A percentile compares a stretch with the other conserved stretches of the same genome.
These are phyloP conservation scores for Larix sibirica DNA, from an alignment of 83 land plant species.

Conservation along the genomic window DNA sequence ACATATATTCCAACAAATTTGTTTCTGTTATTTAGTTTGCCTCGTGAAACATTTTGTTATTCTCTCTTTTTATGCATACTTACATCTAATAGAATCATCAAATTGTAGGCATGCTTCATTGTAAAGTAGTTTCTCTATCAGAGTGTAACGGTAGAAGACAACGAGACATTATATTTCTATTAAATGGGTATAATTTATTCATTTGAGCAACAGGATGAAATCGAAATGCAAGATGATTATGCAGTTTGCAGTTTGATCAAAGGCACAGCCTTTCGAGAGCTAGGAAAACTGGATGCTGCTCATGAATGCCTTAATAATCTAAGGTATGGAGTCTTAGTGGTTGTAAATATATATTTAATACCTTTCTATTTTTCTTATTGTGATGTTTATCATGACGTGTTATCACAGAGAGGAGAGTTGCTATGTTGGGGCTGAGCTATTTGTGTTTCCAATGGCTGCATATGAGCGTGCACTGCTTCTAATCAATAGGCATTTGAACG, in stretches of 20 bases:
- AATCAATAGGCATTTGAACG: conserved; percentile 20
- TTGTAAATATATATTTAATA: not conserved
- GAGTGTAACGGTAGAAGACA: conserved; percentile 5
- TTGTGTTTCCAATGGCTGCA: conserved; percentile 45
- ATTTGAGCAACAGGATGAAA: conserved; percentile 18
- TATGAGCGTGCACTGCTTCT: conserved; percentile 44
- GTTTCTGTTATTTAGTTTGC: too few relatives aligned
- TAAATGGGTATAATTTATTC: not conserved
- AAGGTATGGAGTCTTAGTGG: conserved; percentile 12
- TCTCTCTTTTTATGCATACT: too few relatives aligned
- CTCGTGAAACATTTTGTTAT: too few relatives aligned
- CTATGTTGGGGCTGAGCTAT: conserved; percentile 37
- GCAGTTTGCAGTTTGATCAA: conserved; percentile 36
- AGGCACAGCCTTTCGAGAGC: conserved; percentile 44
- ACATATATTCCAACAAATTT: too few relatives aligned
- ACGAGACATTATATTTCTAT: not conserved
- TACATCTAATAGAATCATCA: too few relatives aligned
- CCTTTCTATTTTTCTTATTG: not conserved
- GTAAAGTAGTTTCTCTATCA: not conserved
- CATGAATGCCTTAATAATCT: conserved; percentile 21
- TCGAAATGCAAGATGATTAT: conserved; percentile 28
- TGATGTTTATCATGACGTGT: not conserved
- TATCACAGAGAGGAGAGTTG: conserved; percentile 28
- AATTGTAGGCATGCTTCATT: too few relatives aligned
- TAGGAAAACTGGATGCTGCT: conserved; percentile 33